Base-by-base conservation (phyloP, 2,329 filamentous ascomycete species). In the Paecilomyces fulvus region DNA sequence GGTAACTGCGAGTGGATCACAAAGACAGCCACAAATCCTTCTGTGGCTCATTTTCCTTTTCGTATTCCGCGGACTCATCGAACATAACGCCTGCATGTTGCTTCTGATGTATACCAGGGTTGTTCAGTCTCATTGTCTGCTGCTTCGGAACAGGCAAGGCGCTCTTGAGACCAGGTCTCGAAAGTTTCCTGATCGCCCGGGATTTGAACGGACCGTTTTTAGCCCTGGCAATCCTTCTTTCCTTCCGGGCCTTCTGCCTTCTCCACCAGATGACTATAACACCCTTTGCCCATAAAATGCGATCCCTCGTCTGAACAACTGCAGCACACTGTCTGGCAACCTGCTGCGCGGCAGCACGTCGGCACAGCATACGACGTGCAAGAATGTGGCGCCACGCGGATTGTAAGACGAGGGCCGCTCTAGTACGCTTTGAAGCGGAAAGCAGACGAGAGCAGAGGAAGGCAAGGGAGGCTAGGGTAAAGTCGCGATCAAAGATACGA, bases 361-460 rank as follows among this genome's bases (percentile, higher is more conserved):
- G 64, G n/a, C 60, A 49, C 2, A 55, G n/a, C 31, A 64, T 58
- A 20, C 63, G 64, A 21, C 49, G 54, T 21, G 57, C 48, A 8
- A 64, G 56, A 11, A 60, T 62, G 21, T 60, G 61, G 55, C 82
- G 77, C 72, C 78, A 85, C 6, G 74, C 73, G 14, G 71, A 70
- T 63, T 86, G 83, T 14, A 86, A 75, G 0, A 72, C 72, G 2
- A 71, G 65, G 0, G 82, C 81, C 1, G 83, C 83, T 49, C 78
- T 76, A 56, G 76, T 71, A 11, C 70, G 70, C 56, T 74, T 74
- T 1, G 77, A 76, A 5, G 81, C 73, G 0, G 79, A 76, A 3
- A 86, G 71, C 1, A 86, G 70, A 46, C 83, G 77, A 3, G 80
- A 83, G 48, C 81, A 82, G 5, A 86, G 76, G 65, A 85, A 85